phyloP scores from a whole-genome alignment of 2,329 filamentous ascomycete genomes.

The Verticillium longisporum region DNA sequence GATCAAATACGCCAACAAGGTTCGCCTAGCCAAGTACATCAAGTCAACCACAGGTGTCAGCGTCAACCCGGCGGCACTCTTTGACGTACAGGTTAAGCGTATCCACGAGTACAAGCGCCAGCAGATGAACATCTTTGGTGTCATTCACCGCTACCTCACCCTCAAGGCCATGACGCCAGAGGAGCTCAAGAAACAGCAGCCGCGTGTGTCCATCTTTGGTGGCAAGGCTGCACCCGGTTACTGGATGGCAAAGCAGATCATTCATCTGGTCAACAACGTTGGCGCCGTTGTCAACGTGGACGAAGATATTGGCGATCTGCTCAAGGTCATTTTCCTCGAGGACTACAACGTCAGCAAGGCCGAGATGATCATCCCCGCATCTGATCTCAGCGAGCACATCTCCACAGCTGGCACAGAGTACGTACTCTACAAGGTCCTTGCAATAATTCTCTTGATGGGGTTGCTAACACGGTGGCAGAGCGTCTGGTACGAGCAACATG shows the following conservation, averaged over 20 bases:
- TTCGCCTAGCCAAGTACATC: constrained; percentile 86
- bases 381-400: constrained; percentile 96
- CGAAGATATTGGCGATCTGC: constrained; percentile 79
- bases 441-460: no score
- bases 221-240: constrained; percentile 97
- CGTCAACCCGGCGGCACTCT: constrained; percentile 82
- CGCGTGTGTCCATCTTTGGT: constrained; percentile 92
- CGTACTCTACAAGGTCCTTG: constrained; percentile 17
- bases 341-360: constrained; percentile 99
- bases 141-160: constrained; percentile 86
- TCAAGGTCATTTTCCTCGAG: constrained; percentile 96
- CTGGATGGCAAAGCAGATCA: constrained; percentile 99
- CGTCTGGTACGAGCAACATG: constrained; percentile 93
- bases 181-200: constrained; percentile 78
- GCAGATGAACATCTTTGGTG: constrained; percentile 97
- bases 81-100: constrained; percentile 97
- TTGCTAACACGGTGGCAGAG: constrained; percentile 28
- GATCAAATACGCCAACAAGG: constrained; percentile 96
- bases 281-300: constrained; percentile 89
- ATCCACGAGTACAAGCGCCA: constrained; percentile 99
- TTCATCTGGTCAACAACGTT: constrained; percentile 92
- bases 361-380: constrained; percentile 90
- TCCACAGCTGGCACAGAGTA: constrained; percentile 93
- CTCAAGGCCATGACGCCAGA: constrained; percentile 81
- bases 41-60: constrained; percentile 70